phyloP scores from a whole-genome alignment of 169 alveolate genomes.

The Eimeria maxima region DNA sequence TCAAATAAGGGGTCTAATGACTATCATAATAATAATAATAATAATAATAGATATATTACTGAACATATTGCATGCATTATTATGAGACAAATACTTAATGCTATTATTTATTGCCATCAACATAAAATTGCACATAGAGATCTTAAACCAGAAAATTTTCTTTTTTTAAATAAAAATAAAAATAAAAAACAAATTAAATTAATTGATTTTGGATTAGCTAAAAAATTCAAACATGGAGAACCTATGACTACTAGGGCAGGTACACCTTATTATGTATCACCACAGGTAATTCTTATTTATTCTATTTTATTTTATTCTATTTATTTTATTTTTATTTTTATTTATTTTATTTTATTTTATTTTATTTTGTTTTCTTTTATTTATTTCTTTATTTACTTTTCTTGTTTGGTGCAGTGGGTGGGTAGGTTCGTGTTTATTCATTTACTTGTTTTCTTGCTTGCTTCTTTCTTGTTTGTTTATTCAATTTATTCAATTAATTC shows the following conservation, averaged over 20 bases:
- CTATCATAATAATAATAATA: no score
- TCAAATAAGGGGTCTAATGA: no score
- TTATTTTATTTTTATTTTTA: neutral
- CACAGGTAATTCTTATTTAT: slow-evolving; percentile 89
- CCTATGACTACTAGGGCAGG: slow-evolving; percentile 92
- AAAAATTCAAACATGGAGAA: slow-evolving; percentile 87
- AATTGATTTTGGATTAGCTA: slow-evolving; percentile 94
- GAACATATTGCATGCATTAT: slow-evolving; percentile 95
- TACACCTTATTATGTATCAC: slow-evolving; percentile 93
- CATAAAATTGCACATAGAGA: slow-evolving; percentile 94
- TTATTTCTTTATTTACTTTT: no score
- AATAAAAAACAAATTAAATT: slow-evolving; percentile 89
- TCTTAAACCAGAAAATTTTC: slow-evolving; percentile 93
- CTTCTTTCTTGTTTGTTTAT: no score
- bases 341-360: neutral
- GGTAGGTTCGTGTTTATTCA: no score
- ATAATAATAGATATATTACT: no score
- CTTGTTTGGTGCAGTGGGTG: no score
- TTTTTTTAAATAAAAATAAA: slow-evolving; percentile 85
- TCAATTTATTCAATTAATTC: no score
- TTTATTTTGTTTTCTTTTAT: neutral
- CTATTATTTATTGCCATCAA: slow-evolving; percentile 95
- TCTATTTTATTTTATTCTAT: slow-evolving; percentile 86
- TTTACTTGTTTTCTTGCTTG: no score
- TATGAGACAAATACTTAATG: slow-evolving; percentile 95